Evolutionary conservation across 2,329 filamentous ascomycete species (phyloP).

Genomic region (Arthrobotrys sinensis): DNA sequence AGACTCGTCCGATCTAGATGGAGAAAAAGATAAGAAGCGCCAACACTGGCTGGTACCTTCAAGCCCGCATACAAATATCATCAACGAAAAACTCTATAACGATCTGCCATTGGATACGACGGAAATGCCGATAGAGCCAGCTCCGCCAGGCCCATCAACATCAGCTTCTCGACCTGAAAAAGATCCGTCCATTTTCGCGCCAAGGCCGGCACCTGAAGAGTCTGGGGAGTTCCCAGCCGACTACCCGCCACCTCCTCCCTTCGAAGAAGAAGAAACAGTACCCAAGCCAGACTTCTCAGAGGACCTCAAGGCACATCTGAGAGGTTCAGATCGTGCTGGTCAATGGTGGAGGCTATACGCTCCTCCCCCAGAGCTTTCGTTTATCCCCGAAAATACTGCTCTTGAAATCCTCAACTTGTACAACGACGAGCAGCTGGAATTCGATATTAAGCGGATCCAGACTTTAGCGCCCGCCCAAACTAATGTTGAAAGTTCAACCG

Average conservation of each 20-base stretch:
- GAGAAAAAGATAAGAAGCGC: slow-evolving; percentile 55
- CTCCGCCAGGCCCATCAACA: slow-evolving; percentile 43
- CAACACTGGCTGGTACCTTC: slow-evolving; percentile 56
- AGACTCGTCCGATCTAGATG: slow-evolving; percentile 51
- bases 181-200: slow-evolving; percentile 54
- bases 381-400: slow-evolving; percentile 52
- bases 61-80: slow-evolving; percentile 57
- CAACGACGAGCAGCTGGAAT: slow-evolving; percentile 56
- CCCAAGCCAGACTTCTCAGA: slow-evolving; percentile 53
- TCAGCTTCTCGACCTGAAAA: slow-evolving; percentile 49
- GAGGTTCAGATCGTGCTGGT: slow-evolving; percentile 51
- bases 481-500: slow-evolving; percentile 41
- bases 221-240: slow-evolving; percentile 47
- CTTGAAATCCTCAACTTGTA: slow-evolving; percentile 57
- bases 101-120: slow-evolving; percentile 49
- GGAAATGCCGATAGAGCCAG: slow-evolving; percentile 52
- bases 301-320: slow-evolving; percentile 51
- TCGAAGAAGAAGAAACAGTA: slow-evolving; percentile 54
- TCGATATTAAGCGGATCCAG: slow-evolving; percentile 57
- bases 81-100: slow-evolving; percentile 58
- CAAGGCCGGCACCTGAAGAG: slow-evolving; percentile 52
- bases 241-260: slow-evolving; percentile 54
- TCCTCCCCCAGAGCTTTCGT: slow-evolving; percentile 55
- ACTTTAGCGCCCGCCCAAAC: slow-evolving; percentile 43
- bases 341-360: slow-evolving; percentile 58